These are phyloP conservation scores for Corniculantispora saksenae DNA, from an alignment of 2,329 filamentous ascomycete genomes.

Conservation along the genomic window DNA sequence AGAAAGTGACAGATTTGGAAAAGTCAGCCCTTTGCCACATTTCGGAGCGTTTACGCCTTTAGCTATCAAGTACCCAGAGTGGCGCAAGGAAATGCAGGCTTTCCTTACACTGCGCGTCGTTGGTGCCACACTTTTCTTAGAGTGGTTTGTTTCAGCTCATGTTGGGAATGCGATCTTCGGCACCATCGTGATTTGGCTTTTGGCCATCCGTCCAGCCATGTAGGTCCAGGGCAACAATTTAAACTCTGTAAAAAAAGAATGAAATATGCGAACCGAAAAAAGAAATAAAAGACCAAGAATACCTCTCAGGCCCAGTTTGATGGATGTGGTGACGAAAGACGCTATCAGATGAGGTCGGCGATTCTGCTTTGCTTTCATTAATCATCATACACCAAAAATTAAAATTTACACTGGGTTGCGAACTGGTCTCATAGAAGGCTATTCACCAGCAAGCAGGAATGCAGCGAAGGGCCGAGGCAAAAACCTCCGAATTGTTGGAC, in stretches of 20 bases:
- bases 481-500: neutral
- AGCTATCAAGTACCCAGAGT: neutral
- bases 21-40: neutral
- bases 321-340: neutral
- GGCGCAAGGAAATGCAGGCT: neutral
- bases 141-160: slow-evolving; percentile 14
- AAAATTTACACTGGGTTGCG: too few species aligned
- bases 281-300: neutral
- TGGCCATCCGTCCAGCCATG: neutral
- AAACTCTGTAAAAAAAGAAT: neutral
- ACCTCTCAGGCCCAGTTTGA: too few species aligned
- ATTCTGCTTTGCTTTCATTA: too few species aligned
- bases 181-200: neutral
- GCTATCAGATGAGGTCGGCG: neutral
- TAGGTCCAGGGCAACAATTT: neutral
- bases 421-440: neutral
- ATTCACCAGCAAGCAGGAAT: neutral
- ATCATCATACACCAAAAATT: too few species aligned
- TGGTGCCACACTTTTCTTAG: neutral
- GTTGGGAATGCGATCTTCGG: slow-evolving; percentile 3
- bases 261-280: neutral
- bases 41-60: neutral
- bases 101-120: neutral
- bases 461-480: neutral
- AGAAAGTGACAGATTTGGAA: neutral